Evolutionary conservation across 2,329 filamentous ascomycete genomes (phyloP), one percentile per base, ranked within the genome.

Genomic region (Colletotrichum liriopes): DNA sequence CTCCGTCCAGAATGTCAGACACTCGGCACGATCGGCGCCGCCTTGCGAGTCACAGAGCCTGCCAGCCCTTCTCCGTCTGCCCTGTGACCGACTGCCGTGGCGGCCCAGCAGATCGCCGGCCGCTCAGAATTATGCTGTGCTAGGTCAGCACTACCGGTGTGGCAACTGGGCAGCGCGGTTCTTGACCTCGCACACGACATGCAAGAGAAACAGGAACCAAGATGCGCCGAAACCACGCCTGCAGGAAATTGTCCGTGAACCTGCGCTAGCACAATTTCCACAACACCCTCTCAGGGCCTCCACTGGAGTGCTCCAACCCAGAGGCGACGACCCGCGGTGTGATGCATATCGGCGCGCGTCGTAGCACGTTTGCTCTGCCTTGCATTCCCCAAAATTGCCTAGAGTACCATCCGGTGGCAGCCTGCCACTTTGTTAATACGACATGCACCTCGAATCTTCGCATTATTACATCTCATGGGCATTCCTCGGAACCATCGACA

Each of bases 221-320:
- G 6, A 32, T 32, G 29, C 29, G 29, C 29, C 29, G 29, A 32
- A 32, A 32, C 29, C 29, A 32, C 29, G 29, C 29, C 29, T 32
- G 29, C 29, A 32, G 29, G 29, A 72, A 72, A 72, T 52, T 63
- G 58, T 64, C 69, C 69, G 68, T 63, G 65, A 51, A 68, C 58
- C 65, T 68, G 51, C 58, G 54, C 69, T 71, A 68, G 65, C 51
- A 63, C 65, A 71, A 32, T 32, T 32, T 32, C 29, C 29, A 32
- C 29, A 32, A 32, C 29, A 32, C 29, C 29, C 29, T 32, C 6
- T 32, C 29, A 32, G 29, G 29, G 29, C 3, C 29, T 32, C 29
- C 29, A 32, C 29, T 32, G 6, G 29, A 32, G 29, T 32, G 29
- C 29, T 5, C 39, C 56, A 18, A 29, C 23, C 58, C 20, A 45